Conservation (phyloP, 306 rosid genomes). For the Trichosanthes truncata region DNA sequence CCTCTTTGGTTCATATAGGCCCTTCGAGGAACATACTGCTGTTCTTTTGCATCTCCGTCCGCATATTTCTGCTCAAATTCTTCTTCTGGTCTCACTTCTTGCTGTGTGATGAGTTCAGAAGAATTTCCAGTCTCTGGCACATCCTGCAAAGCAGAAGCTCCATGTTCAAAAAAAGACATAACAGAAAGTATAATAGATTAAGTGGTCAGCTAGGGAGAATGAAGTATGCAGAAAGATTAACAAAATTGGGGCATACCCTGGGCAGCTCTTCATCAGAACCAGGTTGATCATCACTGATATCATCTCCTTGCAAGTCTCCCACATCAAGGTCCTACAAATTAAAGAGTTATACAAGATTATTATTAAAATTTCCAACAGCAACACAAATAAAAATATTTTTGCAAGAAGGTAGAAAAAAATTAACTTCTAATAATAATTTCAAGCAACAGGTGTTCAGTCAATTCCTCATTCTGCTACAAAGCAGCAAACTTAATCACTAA, state of each 20-base stretch:
- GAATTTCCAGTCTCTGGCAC: constrained; percentile 37
- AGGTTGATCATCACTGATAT: constrained; percentile 10
- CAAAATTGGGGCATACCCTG: neutral
- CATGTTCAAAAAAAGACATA: neutral
- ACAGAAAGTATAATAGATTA: neutral
- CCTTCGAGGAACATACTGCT: constrained; percentile 49
- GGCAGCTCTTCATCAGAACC: constrained; percentile 5
- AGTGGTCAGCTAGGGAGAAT: neutral
- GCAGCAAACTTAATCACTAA: neutral
- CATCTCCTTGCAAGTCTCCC: constrained; percentile 1
- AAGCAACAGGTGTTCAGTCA: neutral
- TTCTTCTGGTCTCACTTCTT: constrained; percentile 30
- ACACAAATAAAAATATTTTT: neutral
- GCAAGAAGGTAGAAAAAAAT: neutral
- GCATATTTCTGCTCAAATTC: constrained; percentile 41
- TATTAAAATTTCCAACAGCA: neutral
- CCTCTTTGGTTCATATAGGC: constrained; percentile 74
- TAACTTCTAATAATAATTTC: neutral
- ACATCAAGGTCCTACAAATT: neutral
- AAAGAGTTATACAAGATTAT: neutral
- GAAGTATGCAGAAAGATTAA: neutral
- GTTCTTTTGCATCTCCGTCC: constrained; percentile 64
- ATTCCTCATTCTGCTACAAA: neutral
- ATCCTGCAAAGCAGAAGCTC: constrained; percentile 42
- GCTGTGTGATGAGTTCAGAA: constrained; percentile 37